A percentile compares a stretch with the other conserved stretches of the same genome.
Evolutionary conservation across 169 alveolate genomes (phyloP).

Genomic region (Plasmodium gaboni): DNA sequence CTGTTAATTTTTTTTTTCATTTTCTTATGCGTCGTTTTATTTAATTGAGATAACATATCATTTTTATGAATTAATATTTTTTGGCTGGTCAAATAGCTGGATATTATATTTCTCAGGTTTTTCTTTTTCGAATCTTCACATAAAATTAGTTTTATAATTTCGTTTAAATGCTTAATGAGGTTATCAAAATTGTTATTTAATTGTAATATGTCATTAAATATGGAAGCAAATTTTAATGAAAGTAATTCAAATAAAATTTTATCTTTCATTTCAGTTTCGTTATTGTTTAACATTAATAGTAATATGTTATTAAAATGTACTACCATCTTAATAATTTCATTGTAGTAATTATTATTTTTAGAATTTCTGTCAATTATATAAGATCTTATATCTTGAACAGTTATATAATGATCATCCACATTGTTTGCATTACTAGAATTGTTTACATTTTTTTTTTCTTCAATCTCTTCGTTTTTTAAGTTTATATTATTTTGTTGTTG

Average conservation of each 20-base stretch:
- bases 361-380: slow-evolving; percentile 44
- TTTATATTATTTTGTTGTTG: background rate
- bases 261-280: slow-evolving; percentile 20
- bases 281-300: slow-evolving; percentile 44
- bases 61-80: slow-evolving; percentile 40
- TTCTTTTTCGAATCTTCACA: slow-evolving; percentile 21
- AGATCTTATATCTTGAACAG: slow-evolving; percentile 37
- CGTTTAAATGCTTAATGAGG: slow-evolving; percentile 42
- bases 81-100: slow-evolving; percentile 16
- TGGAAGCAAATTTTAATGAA: slow-evolving; percentile 38
- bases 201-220: slow-evolving; percentile 43
- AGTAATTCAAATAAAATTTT: slow-evolving; percentile 46
- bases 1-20: background rate
- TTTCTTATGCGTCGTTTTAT: background rate
- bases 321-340: slow-evolving; percentile 63
- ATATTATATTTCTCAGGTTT: slow-evolving; percentile 26
- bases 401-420: slow-evolving; percentile 17
- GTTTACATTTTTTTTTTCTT: background rate
- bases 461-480: background rate
- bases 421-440: background rate
- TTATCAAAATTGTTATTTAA: slow-evolving; percentile 29
- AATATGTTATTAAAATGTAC: slow-evolving; percentile 65
- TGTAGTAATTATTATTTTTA: slow-evolving; percentile 52
- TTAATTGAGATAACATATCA: slow-evolving; percentile 38
- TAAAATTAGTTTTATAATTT: slow-evolving; percentile 43